Percentiles rank a stretch among this genome's conserved stretches.
phyloP scores from a whole-genome alignment of 1,139 yeast genomes.

The Protomyces macrosporus region DNA sequence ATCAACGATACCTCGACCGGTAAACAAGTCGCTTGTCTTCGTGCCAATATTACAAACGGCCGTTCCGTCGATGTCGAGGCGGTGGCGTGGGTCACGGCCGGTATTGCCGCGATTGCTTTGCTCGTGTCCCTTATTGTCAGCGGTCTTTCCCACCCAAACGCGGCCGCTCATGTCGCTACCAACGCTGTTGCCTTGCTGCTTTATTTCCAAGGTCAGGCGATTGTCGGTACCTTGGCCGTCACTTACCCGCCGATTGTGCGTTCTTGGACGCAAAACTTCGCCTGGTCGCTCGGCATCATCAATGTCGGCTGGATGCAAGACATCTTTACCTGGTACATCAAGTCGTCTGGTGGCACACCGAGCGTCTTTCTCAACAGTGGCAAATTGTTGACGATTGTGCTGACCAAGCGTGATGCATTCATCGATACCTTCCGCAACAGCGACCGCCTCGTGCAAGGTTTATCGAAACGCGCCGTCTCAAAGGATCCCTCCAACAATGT shows the following conservation, averaged over 20 bases:
- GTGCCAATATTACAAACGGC: slow-evolving; percentile 78
- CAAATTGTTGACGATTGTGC: slow-evolving; percentile 61
- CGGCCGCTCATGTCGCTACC: slow-evolving; percentile 96
- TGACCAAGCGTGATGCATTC: slow-evolving; percentile 43
- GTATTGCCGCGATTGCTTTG: slow-evolving; percentile 80
- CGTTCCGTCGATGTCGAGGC: slow-evolving; percentile 91
- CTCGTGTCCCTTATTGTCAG: slow-evolving; percentile 82
- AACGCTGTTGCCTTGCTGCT: slow-evolving; percentile 87
- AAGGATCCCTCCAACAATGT: slow-evolving; percentile 59
- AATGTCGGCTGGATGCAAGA: slow-evolving; percentile 72
- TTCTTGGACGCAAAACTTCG: slow-evolving; percentile 96
- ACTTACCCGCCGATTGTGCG: slow-evolving; percentile 96
- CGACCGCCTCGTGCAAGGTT: not conserved
- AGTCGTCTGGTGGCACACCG: slow-evolving; percentile 88
- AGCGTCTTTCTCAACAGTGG: slow-evolving; percentile 50
- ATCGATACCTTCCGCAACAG: slow-evolving; percentile 30
- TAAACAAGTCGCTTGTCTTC: slow-evolving; percentile 79
- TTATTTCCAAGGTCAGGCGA: slow-evolving; percentile 89
- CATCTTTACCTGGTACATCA: slow-evolving; percentile 90
- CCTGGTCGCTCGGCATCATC: slow-evolving; percentile 93
- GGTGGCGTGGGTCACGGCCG: slow-evolving; percentile 97
- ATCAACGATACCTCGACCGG: slow-evolving; percentile 46
- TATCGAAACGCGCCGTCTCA: slow-evolving; percentile 29
- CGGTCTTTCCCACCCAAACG: slow-evolving; percentile 79
- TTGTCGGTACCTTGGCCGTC: slow-evolving; percentile 94